Percentiles rank a stretch among this genome's conserved stretches.
Evolutionary conservation across 257 asterid genomes (phyloP).

Genomic region (Solanum boliviense): DNA sequence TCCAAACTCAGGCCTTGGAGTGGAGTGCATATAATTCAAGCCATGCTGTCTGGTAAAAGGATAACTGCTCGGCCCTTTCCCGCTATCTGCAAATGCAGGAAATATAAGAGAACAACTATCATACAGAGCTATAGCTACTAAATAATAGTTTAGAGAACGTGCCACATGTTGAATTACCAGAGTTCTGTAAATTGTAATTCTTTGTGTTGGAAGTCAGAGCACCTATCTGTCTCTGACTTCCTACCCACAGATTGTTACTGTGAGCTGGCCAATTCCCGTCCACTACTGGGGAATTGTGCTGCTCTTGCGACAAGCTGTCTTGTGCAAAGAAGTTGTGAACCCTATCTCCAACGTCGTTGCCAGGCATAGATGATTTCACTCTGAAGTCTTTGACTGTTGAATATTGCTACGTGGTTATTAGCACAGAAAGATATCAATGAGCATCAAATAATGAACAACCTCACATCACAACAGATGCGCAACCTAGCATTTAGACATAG

Average conservation of each 20-base stretch:
- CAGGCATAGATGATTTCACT: conserved; percentile 78
- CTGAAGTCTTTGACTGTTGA: conserved; percentile 5
- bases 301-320: conserved; percentile 59
- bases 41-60: conserved; percentile 43
- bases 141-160: not conserved
- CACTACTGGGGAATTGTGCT: conserved; percentile 39
- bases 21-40: conserved; percentile 43
- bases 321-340: conserved; percentile 90
- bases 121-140: not conserved
- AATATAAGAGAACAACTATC: conserved; percentile 2
- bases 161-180: conserved; percentile 9
- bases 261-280: conserved; percentile 50
- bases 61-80: conserved; percentile 48
- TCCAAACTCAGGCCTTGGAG: conserved; percentile 42
- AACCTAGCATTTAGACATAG: not conserved
- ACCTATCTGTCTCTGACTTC: conserved; percentile 46
- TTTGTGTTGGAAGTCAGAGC: conserved; percentile 25
- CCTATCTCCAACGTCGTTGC: conserved; percentile 79
- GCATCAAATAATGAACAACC: not conserved
- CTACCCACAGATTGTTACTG: conserved; percentile 49
- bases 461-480: not conserved
- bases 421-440: not conserved
- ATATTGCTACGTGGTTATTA: not conserved
- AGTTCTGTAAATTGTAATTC: conserved; percentile 29
- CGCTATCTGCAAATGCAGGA: conserved; percentile 37